Evolutionary conservation across 2,329 filamentous ascomycete genomes (phyloP), one percentile per base, ranked within the genome.

Genomic region (Hymenoscyphus fructigenus): DNA sequence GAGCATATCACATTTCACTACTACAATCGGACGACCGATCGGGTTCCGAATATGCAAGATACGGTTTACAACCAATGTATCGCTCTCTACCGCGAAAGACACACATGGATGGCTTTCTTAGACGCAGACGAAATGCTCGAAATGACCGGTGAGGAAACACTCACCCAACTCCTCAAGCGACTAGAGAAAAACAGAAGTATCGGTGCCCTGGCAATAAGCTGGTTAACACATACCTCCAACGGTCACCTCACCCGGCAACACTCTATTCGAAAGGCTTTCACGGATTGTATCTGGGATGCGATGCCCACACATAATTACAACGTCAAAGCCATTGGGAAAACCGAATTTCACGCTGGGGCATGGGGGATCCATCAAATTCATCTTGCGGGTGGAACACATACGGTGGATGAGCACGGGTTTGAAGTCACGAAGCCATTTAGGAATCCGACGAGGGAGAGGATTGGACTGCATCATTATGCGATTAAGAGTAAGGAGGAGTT

Each of bases 391-490:
- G 71, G 64, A 7, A 65, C 67, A 0, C 44, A 66, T 28, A 73
- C 72, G 1, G 71, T 76, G 9, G 72, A 73, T 34, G 74, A 76
- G 64, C 36, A 73, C 50, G 69, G 71, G 6, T 71, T 75, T 36
- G 34, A 64, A 14, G 66, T 73, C 2, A 62, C 61, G 5, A 64
- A 64, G 7, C 64, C 60, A 3, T 72, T 71, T 3, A 66, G 75
- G 7, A 65, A 63, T 36, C 75, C 75, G 17, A 75, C 73, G 4
- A 70, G 73, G 44, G 66, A 74, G 50, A 65, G 73, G 20, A 67
- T 77, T 56, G 70, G 66, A 0, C 56, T 77, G 56, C 75, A 77
- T 68, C 75, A 77, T 62, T 78, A 76, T 64, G 71, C 72, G 10
- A 66, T 74, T 34, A 76, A 76, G 70, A 76, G 75, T 61, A 66